Conservation (phyloP, 1,139 yeast species). For the Diutina sp. region DNA sequence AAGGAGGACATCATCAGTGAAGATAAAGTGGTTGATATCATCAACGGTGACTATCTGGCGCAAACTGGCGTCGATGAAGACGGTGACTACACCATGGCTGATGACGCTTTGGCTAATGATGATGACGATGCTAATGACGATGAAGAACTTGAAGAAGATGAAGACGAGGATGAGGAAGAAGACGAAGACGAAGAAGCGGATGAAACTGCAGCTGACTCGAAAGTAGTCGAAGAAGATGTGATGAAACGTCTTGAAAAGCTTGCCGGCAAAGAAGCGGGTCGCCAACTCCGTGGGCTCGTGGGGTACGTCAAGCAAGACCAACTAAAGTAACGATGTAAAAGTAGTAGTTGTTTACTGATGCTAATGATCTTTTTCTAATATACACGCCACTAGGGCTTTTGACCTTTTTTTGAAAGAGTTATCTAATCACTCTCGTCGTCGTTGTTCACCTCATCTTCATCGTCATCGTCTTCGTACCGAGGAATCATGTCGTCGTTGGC, state of each 20-base stretch:
- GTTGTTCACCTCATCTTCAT: neutral
- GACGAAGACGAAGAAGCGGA: conserved; percentile 12
- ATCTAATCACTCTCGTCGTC: neutral
- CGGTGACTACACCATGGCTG: conserved; percentile 10
- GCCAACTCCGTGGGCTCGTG: neutral
- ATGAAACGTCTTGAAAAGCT: neutral
- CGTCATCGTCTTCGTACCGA: neutral
- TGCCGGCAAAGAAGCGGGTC: neutral
- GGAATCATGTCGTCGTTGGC: neutral
- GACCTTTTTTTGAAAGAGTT: neutral
- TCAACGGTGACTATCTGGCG: conserved; percentile 24
- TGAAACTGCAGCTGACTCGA: conserved; percentile 7
- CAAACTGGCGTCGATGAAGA: conserved; percentile 11
- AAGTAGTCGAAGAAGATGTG: neutral
- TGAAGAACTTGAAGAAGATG: neutral
- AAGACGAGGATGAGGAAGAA: conserved; percentile 12
- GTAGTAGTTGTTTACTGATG: neutral
- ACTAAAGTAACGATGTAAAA: neutral
- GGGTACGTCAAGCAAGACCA: neutral
- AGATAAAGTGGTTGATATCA: conserved; percentile 28
- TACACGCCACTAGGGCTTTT: neutral
- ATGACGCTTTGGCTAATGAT: conserved; percentile 10
- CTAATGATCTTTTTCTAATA: neutral
- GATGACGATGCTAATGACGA: conserved; percentile 8
- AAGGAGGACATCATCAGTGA: conserved; percentile 29